Evolutionary conservation across 176 grass and related monocot genomes (phyloP).

Genomic region (Triticum monococcum): DNA sequence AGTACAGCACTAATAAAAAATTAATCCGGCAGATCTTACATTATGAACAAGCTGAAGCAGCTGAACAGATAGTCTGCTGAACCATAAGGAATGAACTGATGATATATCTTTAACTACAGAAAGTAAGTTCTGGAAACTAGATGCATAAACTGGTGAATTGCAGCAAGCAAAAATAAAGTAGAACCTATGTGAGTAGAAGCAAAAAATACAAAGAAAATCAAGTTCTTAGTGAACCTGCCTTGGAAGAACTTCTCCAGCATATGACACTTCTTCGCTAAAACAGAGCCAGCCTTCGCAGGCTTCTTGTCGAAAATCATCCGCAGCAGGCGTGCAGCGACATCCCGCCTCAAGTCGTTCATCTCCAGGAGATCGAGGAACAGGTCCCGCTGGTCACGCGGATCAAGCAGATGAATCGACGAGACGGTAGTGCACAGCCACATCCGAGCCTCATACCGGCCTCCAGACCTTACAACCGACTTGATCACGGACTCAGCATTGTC

Average conservation of each 20-base stretch:
- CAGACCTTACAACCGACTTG: conserved; percentile 52
- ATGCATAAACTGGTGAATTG: background rate
- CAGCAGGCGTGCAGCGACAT: conserved; percentile 61
- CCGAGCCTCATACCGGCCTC: conserved; percentile 62
- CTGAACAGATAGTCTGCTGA: background rate
- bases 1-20: background rate
- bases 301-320: conserved; percentile 80
- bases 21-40: conserved; percentile 1
- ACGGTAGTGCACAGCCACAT: conserved; percentile 73
- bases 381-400: conserved; percentile 31
- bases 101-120: background rate
- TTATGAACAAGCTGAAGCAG: background rate
- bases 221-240: conserved; percentile 39
- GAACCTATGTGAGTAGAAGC: background rate
- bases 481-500: conserved; percentile 54
- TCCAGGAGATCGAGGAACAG: conserved; percentile 66
- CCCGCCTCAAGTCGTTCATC: conserved; percentile 48
- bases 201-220: conserved; percentile 7
- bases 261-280: conserved; percentile 56
- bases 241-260: conserved; percentile 80
- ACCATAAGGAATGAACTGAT: background rate
- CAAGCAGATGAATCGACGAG: conserved; percentile 63
- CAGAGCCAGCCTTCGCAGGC: conserved; percentile 47
- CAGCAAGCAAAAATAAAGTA: background rate
- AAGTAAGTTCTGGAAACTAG: background rate